Percentiles rank a stretch among this genome's conserved stretches.
Conservation (phyloP, 176 grass and related monocot species). For the Triticum turgidum region DNA sequence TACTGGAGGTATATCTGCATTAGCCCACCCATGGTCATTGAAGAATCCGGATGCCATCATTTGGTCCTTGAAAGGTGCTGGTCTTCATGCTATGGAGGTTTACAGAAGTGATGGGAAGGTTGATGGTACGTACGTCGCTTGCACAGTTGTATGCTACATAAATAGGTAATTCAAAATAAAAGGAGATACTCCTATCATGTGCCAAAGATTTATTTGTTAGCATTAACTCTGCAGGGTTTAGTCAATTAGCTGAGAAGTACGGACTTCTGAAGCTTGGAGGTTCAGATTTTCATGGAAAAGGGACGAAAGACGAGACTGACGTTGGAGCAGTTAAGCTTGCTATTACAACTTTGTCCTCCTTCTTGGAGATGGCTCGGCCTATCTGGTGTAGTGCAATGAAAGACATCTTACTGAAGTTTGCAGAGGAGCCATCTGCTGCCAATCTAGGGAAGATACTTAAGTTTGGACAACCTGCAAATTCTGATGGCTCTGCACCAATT, state of each 20-base stretch:
- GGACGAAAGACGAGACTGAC: conserved; percentile 74
- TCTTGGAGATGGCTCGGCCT: conserved; percentile 75
- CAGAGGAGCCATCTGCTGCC: conserved; percentile 58
- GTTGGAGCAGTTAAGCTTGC: conserved; percentile 75
- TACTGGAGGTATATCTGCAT: conserved; percentile 82
- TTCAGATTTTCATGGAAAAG: conserved; percentile 97
- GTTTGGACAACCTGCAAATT: conserved; percentile 50
- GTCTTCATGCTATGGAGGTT: conserved; percentile 92
- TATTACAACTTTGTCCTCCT: conserved; percentile 51
- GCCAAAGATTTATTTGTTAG: conserved; percentile 12
- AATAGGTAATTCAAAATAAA: conserved; percentile 22
- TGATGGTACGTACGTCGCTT: conserved; percentile 51
- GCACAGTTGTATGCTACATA: conserved; percentile 15
- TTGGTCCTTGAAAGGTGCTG: conserved; percentile 64
- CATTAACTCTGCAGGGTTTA: conserved; percentile 56
- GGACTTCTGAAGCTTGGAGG: conserved; percentile 86
- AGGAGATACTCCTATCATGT: neutral
- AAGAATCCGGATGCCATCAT: conserved; percentile 72
- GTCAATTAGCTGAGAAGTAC: conserved; percentile 70
- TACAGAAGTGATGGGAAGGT: conserved; percentile 94
- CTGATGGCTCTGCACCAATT: conserved; percentile 17
- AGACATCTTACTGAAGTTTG: conserved; percentile 65
- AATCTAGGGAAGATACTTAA: conserved; percentile 66
- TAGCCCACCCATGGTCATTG: conserved; percentile 92
- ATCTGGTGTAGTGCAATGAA: conserved; percentile 82